phyloP scores from a whole-genome alignment of 768 basidiomycete species.

The Lepiota subincarnata region DNA sequence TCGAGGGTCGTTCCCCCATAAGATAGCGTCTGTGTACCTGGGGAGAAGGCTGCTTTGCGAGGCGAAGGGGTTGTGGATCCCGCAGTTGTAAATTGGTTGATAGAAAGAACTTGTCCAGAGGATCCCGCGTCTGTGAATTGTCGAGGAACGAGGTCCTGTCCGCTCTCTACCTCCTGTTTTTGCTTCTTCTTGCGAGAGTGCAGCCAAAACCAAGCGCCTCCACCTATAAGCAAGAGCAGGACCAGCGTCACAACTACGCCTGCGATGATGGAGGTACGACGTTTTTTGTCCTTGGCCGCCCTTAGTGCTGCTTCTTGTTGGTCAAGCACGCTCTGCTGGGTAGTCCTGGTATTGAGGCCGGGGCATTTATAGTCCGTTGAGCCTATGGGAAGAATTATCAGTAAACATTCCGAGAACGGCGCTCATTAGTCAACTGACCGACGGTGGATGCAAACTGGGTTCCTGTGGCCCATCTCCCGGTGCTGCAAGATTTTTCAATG shows the following conservation, averaged over 20 bases:
- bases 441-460: constrained; percentile 26
- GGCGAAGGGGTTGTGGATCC: constrained; percentile 5
- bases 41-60: neutral
- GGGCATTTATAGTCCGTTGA: constrained; percentile 26
- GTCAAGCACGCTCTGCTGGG: constrained; percentile 17
- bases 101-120: constrained; percentile 14
- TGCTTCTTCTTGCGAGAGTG: constrained; percentile 11
- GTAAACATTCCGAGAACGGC: neutral
- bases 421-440: constrained; percentile 16
- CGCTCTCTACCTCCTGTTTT: neutral
- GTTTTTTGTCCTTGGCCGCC: neutral
- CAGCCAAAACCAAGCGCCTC: constrained; percentile 17
- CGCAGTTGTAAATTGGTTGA: constrained; percentile 12
- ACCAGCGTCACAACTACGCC: constrained; percentile 29
- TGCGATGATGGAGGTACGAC: constrained; percentile 21
- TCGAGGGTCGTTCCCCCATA: neutral
- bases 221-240: constrained; percentile 22
- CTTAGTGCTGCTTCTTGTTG: constrained; percentile 13
- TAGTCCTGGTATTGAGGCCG: constrained; percentile 22
- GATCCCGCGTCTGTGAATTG: constrained; percentile 12
- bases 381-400: constrained; percentile 15
- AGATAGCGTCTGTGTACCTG: neutral
- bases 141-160: constrained; percentile 13
- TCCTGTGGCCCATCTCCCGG: constrained; percentile 35
- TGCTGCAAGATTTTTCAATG: constrained; percentile 22